A percentile compares a stretch with the other conserved stretches of the same genome.
phyloP scores from a whole-genome alignment of 1,284 basidiomycete species.

The Albatrellus sp. region DNA sequence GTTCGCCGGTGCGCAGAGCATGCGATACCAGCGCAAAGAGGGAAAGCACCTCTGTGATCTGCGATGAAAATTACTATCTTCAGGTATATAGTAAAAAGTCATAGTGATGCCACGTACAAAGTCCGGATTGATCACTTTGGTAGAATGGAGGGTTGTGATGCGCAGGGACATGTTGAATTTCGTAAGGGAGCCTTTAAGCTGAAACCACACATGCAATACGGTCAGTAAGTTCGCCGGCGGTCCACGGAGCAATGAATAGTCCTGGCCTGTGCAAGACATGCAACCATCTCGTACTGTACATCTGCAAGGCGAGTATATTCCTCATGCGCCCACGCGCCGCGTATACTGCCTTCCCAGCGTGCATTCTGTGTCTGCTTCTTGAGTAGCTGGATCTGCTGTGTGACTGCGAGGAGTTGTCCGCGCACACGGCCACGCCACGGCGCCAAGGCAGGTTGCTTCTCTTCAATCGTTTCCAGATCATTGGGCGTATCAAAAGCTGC shows the following conservation, averaged over 20 bases:
- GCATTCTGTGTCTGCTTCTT: constrained; percentile 25
- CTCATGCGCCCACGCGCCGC: constrained; percentile 37
- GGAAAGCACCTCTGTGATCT: constrained; percentile 17
- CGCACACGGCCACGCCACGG: constrained; percentile 19
- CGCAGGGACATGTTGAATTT: constrained; percentile 27
- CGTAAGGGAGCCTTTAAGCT: constrained; percentile 29
- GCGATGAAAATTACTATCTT: background rate
- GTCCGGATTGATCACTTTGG: constrained; percentile 35
- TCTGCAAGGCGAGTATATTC: constrained; percentile 31
- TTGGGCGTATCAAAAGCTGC: background rate
- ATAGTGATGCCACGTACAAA: constrained; percentile 21
- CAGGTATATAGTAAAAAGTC: background rate
- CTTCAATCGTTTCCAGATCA: background rate
- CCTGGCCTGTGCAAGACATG: constrained; percentile 27
- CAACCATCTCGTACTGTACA: constrained; percentile 30
- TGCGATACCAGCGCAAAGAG: constrained; percentile 34
- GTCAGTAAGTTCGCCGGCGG: too few species aligned
- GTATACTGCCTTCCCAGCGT: constrained; percentile 34
- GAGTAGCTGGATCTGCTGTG: constrained; percentile 25
- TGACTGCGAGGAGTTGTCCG: constrained; percentile 19
- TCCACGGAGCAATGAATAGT: too few species aligned
- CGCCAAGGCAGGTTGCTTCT: background rate
- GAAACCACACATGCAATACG: background rate
- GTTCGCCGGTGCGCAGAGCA: constrained; percentile 32
- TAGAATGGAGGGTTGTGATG: constrained; percentile 26